Percentiles rank a stretch among this genome's conserved stretches.
These are phyloP conservation scores for Aspergillus ellipticus DNA, from an alignment of 495 filamentous ascomycete genomes.

Conservation along the genomic window DNA sequence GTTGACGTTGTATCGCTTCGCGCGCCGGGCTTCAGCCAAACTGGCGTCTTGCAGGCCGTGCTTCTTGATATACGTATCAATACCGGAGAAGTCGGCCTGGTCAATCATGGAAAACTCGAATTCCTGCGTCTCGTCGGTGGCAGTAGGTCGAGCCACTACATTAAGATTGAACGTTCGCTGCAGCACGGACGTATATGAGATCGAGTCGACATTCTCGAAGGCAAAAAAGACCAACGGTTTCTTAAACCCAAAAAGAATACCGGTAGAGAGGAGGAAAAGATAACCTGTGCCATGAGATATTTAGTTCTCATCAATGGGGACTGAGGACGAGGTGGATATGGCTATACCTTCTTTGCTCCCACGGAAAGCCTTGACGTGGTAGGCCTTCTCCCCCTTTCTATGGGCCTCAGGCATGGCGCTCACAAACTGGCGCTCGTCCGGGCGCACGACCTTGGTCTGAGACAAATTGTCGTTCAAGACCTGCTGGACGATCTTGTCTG, in stretches of 20 bases:
- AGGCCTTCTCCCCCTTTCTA: constrained; percentile 85
- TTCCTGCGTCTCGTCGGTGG: constrained; percentile 56
- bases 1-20: constrained; percentile 75
- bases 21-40: constrained; percentile 82
- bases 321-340: neutral
- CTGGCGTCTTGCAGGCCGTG: constrained; percentile 86
- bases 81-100: constrained; percentile 77
- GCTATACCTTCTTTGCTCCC: constrained; percentile 82
- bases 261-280: constrained; percentile 80
- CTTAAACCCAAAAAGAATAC: constrained; percentile 92
- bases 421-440: constrained; percentile 71
- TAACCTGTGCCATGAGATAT: constrained; percentile 52
- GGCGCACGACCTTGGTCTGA: constrained; percentile 58
- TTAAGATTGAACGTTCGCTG: constrained; percentile 93
- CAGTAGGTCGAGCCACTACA: constrained; percentile 52
- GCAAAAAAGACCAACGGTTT: constrained; percentile 88
- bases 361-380: constrained; percentile 84
- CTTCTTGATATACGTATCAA: constrained; percentile 77
- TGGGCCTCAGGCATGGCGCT: constrained; percentile 76
- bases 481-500: constrained; percentile 58
- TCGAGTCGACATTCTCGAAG: constrained; percentile 69
- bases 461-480: constrained; percentile 59
- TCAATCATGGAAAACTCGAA: constrained; percentile 85
- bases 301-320: constrained; percentile 3
- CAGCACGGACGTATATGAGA: constrained; percentile 86